These are phyloP conservation scores for Hymenoscyphus repandus DNA, from an alignment of 2,329 filamentous ascomycete genomes.

Conservation along the genomic window DNA sequence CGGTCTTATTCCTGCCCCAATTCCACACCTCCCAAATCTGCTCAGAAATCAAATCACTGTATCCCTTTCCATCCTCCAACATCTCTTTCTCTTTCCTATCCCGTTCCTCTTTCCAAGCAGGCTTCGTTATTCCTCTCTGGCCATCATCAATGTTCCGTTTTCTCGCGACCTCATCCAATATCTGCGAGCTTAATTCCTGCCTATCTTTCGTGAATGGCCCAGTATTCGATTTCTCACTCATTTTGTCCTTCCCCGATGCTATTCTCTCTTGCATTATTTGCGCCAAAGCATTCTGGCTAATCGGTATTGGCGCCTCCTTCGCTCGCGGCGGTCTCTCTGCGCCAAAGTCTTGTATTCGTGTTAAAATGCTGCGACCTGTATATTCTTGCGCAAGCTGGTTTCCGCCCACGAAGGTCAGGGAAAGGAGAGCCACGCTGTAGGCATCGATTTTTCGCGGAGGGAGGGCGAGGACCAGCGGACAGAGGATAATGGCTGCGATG, in stretches of 20 bases:
- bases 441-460: conserved; percentile 58
- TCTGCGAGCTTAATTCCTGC: too few species aligned
- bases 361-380: conserved; percentile 25
- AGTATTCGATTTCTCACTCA: conserved; percentile 1
- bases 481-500: conserved; percentile 43
- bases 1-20: conserved; percentile 35
- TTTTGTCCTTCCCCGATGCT: too few species aligned
- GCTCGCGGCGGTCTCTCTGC: background rate
- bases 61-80: conserved; percentile 30
- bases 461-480: conserved; percentile 48
- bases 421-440: conserved; percentile 50
- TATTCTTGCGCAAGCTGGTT: conserved; percentile 29
- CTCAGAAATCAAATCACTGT: conserved; percentile 36
- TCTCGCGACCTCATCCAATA: too few species aligned
- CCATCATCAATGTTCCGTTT: too few species aligned
- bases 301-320: background rate
- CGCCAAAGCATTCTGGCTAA: too few species aligned
- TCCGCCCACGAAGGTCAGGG: conserved; percentile 30
- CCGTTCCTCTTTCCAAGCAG: conserved; percentile 28
- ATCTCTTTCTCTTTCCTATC: conserved; percentile 24
- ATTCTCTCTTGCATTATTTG: too few species aligned
- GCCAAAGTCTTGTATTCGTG: conserved; percentile 1
- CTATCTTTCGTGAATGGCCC: background rate
- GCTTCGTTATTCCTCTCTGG: too few species aligned
- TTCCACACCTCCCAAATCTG: conserved; percentile 42